Base-by-base conservation (phyloP, 495 filamentous ascomycete species). In the Daldinia caldariorum region DNA sequence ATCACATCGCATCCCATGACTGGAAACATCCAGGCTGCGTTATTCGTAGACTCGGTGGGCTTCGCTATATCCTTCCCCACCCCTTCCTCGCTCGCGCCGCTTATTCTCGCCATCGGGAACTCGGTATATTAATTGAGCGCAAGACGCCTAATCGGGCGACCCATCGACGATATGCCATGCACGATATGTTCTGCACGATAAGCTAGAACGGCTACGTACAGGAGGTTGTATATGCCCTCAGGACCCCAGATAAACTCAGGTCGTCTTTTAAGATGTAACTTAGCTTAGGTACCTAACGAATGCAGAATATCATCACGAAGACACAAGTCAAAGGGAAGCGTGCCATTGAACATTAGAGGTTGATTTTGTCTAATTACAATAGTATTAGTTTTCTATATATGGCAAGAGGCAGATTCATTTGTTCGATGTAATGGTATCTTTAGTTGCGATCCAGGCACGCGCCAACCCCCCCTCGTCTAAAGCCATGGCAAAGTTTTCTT, bases 111-210 rank as follows among this genome's bases (percentile, higher is more conserved):
- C n/a, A 22, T 58, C 65, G 58, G 65, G 29, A 50, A 20, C 6
- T 31, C n/a, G 3, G 51, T 50, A 62, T 29, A 68, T 67, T 67
- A 67, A 68, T 57, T 61, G 34, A 54, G 39, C 45, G 57, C 58
- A 57, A 39, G 35, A 29, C 45, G 49, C 26, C 13, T 31, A 31
- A 8, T 31, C 26, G 26, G 26, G 26, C 26, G 22, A 4, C 0
- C 49, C 22, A 53, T 31, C 13, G 29, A 14, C 3, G 26, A 1
- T 32, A 53, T 29, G 49, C 32, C 22, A 53, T 53, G 22, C 12
- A 35, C 49, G 14, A 39, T 50, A 41, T 26, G 26, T 26, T 26
- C 26, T 53, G 22, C 12, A 35, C 49, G 14, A 39, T 50, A 41
- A 58, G 26, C 38, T 7, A 29, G 20, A n/a, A 22, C 64, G 64